Evolutionary conservation across 768 basidiomycete genomes (phyloP), one percentile per base, ranked within the genome.

Genomic region (Kwoniella heveanensis): DNA sequence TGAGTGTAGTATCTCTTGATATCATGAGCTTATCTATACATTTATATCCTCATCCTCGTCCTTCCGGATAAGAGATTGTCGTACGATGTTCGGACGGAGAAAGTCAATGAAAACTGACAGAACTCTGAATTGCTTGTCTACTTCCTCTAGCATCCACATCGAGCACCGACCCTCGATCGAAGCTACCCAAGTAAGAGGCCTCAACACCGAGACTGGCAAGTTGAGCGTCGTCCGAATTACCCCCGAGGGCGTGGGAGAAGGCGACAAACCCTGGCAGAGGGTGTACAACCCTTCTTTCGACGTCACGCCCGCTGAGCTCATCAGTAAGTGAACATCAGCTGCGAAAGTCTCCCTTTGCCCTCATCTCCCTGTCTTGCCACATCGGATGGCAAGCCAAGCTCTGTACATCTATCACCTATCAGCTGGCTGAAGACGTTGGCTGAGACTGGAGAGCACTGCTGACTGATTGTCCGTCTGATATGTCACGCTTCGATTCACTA

Each of bases 261-360:
- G 76, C 27, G 62, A 66, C 9, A 73, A 78, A 58, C 57, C 62
- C 30, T 76, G 78, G 79, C 76, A 79, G 57, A 65, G 68, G 30
- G 79, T 80, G 1, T 95, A 93, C 79, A 98, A 96, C 79, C 93
- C 95, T 1, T 91, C 90, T 67, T 98, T 97, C 80, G 95, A 98
- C 76, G 92, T 98, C 17, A 97, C 95, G 0, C 93, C 94, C 0
- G 91, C 93, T 1, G 88, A 90, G 63, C 82, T 97, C 47, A 96
- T 98, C 67, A 90, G 88, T n/a, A 91, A 90, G 29, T 90, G 15
- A 32, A 32, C 12, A 30, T 29, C 8, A 24, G 21, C 49, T 12
- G 2, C 19, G 7, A 6, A 25, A 56, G 9, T 24, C 13, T 49
- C 22, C 5, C 22, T 21, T n/a, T n/a, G n/a, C 21, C 52, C 12